phyloP scores from a whole-genome alignment of 2,329 filamentous ascomycete genomes.

The Aspergillus alliaceus region DNA sequence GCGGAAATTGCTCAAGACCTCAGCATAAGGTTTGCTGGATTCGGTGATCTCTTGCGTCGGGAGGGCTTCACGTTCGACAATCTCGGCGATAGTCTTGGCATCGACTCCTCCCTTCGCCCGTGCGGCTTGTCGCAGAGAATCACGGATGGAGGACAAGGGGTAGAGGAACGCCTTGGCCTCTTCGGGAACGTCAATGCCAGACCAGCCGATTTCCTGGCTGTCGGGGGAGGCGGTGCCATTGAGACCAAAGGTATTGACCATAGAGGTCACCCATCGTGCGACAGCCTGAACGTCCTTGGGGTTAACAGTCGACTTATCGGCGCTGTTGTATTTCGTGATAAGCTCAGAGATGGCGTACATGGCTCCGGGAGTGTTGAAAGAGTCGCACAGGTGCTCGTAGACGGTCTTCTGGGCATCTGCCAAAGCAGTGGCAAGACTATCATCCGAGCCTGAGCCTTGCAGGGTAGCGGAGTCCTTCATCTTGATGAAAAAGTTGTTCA shows the following conservation, averaged over 20 bases:
- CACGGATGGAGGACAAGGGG: slow-evolving; percentile 57
- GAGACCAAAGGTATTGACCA: slow-evolving; percentile 82
- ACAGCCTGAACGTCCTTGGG: slow-evolving; percentile 52
- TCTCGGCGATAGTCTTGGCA: slow-evolving; percentile 37
- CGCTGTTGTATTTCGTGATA: slow-evolving; percentile 72
- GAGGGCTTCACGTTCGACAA: slow-evolving; percentile 32
- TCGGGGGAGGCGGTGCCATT: slow-evolving; percentile 41
- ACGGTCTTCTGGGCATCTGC: slow-evolving; percentile 57
- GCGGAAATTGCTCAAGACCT: slow-evolving; percentile 47
- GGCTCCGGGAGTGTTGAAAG: slow-evolving; percentile 79
- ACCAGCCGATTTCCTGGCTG: slow-evolving; percentile 59
- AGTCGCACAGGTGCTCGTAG: slow-evolving; percentile 72
- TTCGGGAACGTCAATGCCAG: slow-evolving; percentile 62
- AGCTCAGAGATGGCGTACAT: slow-evolving; percentile 78
- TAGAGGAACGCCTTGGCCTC: slow-evolving; percentile 62
- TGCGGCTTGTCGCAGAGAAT: slow-evolving; percentile 58
- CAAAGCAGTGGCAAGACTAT: slow-evolving; percentile 50
- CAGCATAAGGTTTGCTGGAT: slow-evolving; percentile 46
- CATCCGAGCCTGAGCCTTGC: slow-evolving; percentile 43
- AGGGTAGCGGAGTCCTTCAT: slow-evolving; percentile 50
- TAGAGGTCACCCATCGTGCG: slow-evolving; percentile 77
- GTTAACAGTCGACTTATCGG: slow-evolving; percentile 47
- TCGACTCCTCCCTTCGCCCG: slow-evolving; percentile 49
- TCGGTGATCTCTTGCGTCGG: slow-evolving; percentile 25
- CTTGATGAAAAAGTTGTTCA: slow-evolving; percentile 70